Percentiles rank a stretch among this genome's conserved stretches.
Conservation (phyloP, 768 basidiomycete species). For the Daedalea quercina region DNA sequence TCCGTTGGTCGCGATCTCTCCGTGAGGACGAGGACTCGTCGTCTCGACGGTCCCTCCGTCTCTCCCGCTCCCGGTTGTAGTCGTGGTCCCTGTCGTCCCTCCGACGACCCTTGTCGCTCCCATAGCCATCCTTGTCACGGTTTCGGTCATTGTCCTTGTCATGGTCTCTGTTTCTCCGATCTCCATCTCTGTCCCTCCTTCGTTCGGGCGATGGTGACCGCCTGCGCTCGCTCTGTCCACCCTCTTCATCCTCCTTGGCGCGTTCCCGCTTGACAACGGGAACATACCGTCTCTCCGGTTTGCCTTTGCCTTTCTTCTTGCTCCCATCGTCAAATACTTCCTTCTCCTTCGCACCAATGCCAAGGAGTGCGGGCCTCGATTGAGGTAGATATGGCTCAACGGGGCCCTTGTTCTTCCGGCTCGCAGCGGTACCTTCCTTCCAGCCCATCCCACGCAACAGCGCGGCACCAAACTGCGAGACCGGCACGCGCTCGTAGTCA, state of each 20-base stretch:
- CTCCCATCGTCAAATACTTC: slow-evolving; percentile 67
- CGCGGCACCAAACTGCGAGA: slow-evolving; percentile 90
- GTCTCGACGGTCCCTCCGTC: slow-evolving; percentile 4
- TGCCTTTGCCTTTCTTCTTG: slow-evolving; percentile 37
- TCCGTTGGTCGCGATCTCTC: slow-evolving; percentile 7
- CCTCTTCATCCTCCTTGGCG: slow-evolving; percentile 14
- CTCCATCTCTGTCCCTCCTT: slow-evolving; percentile 16
- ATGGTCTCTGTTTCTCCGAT: slow-evolving; percentile 17
- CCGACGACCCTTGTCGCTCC: slow-evolving; percentile 5
- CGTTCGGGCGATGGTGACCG: slow-evolving; percentile 36
- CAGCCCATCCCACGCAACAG: slow-evolving; percentile 96
- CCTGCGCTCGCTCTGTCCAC: slow-evolving; percentile 17
- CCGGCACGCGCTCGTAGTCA: slow-evolving; percentile 87
- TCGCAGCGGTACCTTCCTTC: slow-evolving; percentile 75
- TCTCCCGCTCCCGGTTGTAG: slow-evolving; percentile 5
- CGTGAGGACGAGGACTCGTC: slow-evolving; percentile 9
- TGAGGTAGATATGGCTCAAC: slow-evolving; percentile 78
- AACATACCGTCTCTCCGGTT: slow-evolving; percentile 72
- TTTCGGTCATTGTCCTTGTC: slow-evolving; percentile 24
- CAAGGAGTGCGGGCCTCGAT: slow-evolving; percentile 79
- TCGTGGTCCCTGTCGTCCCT: not conserved
- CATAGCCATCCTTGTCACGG: slow-evolving; percentile 1
- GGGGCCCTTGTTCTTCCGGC: slow-evolving; percentile 48
- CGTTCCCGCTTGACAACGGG: slow-evolving; percentile 72
- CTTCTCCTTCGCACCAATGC: slow-evolving; percentile 90